Evolutionary conservation across 441 rosid genomes (phyloP), one percentile per base, ranked within the genome.

Genomic region (Hura crepitans): DNA sequence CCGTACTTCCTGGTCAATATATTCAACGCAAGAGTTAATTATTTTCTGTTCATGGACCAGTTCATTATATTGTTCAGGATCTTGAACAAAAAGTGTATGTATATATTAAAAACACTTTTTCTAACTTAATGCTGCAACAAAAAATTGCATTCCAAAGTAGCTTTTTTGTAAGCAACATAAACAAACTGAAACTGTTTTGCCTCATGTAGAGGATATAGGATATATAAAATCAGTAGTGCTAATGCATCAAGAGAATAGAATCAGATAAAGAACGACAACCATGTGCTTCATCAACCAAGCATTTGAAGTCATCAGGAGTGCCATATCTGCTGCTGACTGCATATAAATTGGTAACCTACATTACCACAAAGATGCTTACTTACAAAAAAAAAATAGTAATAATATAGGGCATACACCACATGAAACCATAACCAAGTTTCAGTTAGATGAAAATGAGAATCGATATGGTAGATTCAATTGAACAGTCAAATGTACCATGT

Each of bases 261-360:
- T 65, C 31, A 50, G 39, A 61, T 30, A 53, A 66, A 67, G 78
- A 69, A 80, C 79, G 47, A 51, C 72, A 77, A 94, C 98, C 97
- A 58, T 94, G 98, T 59, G 98, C 97, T 83, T 90, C 97, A 74
- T 94, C 99, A 74, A 92, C 87, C 85, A 94, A 86, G 72, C 75
- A 80, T 81, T 94, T 94, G 85, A 94, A 92, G 77, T 94, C 97
- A 80, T 94, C 97, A 54, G 97, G 99, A 28, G 88, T 94, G 74
- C 99, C 99, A 83, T 66, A 94, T 71, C 99, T 85, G 83, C 96
- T 91, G 85, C 97, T 90, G 65, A 82, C 97, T 56, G 99, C 97
- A 77, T 68, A 94, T 72, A 89, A 81, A 66, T 92, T 94, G 62
- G 97, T 91, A 78, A 94, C 97, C 99, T 94, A 90, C 75, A 77